Evolutionary conservation across 345 rosid genomes (phyloP).

Genomic region (Eucalyptus cladocalyx): DNA sequence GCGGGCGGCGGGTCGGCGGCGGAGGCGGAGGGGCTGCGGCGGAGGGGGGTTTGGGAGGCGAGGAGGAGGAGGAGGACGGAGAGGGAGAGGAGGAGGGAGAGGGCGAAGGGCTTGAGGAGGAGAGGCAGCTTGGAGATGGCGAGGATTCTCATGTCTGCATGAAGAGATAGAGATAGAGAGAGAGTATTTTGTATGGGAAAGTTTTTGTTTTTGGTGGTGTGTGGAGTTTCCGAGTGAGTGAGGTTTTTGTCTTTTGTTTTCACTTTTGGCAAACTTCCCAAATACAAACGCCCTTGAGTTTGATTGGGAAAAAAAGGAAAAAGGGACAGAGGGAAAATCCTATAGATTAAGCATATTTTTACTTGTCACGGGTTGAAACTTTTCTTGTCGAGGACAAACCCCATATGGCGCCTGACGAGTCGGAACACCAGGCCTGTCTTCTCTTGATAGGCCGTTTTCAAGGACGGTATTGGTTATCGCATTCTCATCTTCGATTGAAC

Average conservation of each 20-base stretch:
- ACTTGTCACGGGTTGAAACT: not conserved
- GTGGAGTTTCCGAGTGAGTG: not conserved
- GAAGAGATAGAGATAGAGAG: not conserved
- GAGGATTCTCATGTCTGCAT: not conserved
- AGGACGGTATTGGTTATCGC: rapidly evolving
- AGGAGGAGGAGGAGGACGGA: not conserved
- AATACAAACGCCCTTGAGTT: not conserved
- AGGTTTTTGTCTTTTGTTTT: not conserved
- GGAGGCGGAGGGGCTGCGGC: not conserved
- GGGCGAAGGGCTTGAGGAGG: constrained; percentile 5
- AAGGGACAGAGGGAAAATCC: rapidly evolving
- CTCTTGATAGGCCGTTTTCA: not conserved
- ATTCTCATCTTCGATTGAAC: not conserved
- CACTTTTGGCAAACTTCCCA: not conserved
- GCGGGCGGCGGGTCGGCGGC: not conserved
- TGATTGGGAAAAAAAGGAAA: not conserved
- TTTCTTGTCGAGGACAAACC: not conserved
- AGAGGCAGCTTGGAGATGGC: constrained; percentile 11
- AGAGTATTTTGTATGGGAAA: not conserved
- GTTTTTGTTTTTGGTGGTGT: not conserved
- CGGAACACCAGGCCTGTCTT: no score
- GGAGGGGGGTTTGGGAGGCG: not conserved
- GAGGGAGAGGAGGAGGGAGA: constrained; percentile 20
- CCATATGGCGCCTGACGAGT: no score
- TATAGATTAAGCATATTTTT: not conserved